Evolutionary conservation across 306 rosid species (phyloP), one percentile per base, ranked within the genome.

Genomic region (Potentilla sterilis): DNA sequence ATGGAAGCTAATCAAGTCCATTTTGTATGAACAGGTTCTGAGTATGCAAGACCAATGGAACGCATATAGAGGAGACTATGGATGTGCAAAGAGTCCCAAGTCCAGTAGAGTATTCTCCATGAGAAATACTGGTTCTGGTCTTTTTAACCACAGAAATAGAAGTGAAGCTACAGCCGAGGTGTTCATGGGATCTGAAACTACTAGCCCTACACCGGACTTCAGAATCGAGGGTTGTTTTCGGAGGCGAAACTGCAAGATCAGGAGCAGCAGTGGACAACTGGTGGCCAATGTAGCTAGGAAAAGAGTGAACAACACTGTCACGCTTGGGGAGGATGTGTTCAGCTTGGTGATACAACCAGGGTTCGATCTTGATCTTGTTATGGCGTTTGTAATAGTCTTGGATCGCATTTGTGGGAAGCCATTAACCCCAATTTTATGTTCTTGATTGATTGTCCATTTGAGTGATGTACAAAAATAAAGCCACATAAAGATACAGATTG

Each of bases 201-300:
- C 43, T 4, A 6, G 40, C 11, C 0, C 9, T 7, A 4, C 67
- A n/a, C 84, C 88, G 16, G 89, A 86, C 75, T 85, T 80, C 69
- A 83, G 59, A 75, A 74, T 86, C 7, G 81, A 83, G 19, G 89
- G 89, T 16, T 82, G 89, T 70, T 86, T 85, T 41, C 37, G 79
- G 74, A 80, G 79, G 54, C 75, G 89, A 43, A 83, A 78, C 51
- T 86, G 89, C 81, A 70, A 76, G 6, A 78, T 86, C 65, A 82
- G 54, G 44, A 68, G 28, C 46, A 12, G 71, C 35, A 62, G 7
- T 8, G 89, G 86, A 4, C 59, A 77, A 24, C 58, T 80, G 12
- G 86, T 81, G n/a, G 89, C 89, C 13, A 67, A 51, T 47, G 84
- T 86, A 54, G 67, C 89, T 0, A 82, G 86, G 70, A 86, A 86